A percentile compares a stretch with the other conserved stretches of the same genome.
Conservation (phyloP, 192 early-diverging fungal genomes). For the Rhizoclosmatium sp. region DNA sequence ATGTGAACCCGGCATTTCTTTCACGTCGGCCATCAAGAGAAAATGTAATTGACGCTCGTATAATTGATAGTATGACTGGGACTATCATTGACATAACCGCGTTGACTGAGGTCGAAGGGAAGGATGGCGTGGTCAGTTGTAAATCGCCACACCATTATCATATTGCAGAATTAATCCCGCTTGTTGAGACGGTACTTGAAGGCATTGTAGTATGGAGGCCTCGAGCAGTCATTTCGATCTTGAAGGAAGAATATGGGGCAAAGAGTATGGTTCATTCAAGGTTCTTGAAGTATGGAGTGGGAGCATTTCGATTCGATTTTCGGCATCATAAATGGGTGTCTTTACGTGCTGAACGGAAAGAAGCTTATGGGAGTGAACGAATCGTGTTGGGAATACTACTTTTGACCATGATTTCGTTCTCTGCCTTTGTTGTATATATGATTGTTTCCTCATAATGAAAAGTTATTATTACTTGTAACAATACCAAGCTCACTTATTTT, state of each 20-base stretch:
- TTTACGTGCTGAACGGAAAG: too few relatives aligned
- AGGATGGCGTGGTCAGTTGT: conserved; percentile 25
- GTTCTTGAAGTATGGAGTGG: too few relatives aligned
- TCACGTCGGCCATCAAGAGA: conserved; percentile 15
- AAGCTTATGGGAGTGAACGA: too few relatives aligned
- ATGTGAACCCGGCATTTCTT: conserved; percentile 42
- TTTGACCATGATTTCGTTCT: too few relatives aligned
- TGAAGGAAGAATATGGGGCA: conserved; percentile 11
- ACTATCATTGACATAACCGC: conserved; percentile 49
- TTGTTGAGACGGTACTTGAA: conserved; percentile 36
- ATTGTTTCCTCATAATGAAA: too few relatives aligned
- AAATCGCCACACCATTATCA: conserved; percentile 42
- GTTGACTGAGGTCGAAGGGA: conserved; percentile 14
- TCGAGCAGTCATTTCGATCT: conserved; percentile 17
- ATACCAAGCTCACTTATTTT: too few relatives aligned
- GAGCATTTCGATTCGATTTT: too few relatives aligned
- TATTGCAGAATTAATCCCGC: conserved; percentile 21
- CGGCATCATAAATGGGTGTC: too few relatives aligned
- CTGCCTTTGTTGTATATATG: too few relatives aligned
- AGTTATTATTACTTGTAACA: too few relatives aligned
- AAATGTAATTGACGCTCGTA: conserved; percentile 50
- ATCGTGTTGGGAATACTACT: too few relatives aligned
- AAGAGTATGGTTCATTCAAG: too few relatives aligned
- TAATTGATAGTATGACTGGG: conserved; percentile 47
- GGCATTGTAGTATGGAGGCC: conserved; percentile 46